Evolutionary conservation across 441 rosid species (phyloP).

Genomic region (Daphne laureola): DNA sequence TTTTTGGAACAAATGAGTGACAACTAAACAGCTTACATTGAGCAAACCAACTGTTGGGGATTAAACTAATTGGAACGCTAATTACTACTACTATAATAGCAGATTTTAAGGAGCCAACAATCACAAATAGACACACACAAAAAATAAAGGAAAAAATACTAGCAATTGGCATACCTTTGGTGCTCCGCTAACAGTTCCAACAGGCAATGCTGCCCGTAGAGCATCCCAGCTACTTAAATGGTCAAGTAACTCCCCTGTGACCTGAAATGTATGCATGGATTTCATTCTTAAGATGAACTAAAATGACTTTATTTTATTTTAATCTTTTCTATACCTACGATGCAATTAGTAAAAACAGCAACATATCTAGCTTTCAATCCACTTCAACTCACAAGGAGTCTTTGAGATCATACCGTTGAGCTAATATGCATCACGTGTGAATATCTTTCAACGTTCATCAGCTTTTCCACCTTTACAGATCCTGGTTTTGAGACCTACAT

Average conservation of each 20-base stretch:
- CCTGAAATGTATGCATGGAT: conserved; percentile 27
- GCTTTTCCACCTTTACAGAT: conserved; percentile 82
- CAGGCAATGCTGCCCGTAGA: conserved; percentile 86
- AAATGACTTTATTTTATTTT: background rate
- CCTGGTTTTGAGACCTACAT: conserved; percentile 84
- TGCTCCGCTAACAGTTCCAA: conserved; percentile 95
- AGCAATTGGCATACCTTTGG: conserved; percentile 57
- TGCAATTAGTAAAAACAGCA: background rate
- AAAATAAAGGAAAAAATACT: background rate
- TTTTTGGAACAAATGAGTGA: no score
- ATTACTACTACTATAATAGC: background rate
- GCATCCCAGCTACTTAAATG: conserved; percentile 82
- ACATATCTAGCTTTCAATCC: no score
- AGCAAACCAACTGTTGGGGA: no score
- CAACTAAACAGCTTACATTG: no score
- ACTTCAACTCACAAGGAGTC: no score
- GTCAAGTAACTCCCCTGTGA: conserved; percentile 71
- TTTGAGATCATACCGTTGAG: conserved; percentile 53
- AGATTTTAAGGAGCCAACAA: background rate
- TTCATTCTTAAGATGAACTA: no score
- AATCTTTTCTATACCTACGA: background rate
- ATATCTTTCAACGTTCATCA: conserved; percentile 81
- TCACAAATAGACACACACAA: conserved; percentile 4
- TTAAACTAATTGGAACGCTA: background rate
- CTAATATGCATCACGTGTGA: conserved; percentile 99